These are phyloP conservation scores for Capillidium heterosporum DNA, from an alignment of 371 early-diverging fungal species.

Conservation along the genomic window DNA sequence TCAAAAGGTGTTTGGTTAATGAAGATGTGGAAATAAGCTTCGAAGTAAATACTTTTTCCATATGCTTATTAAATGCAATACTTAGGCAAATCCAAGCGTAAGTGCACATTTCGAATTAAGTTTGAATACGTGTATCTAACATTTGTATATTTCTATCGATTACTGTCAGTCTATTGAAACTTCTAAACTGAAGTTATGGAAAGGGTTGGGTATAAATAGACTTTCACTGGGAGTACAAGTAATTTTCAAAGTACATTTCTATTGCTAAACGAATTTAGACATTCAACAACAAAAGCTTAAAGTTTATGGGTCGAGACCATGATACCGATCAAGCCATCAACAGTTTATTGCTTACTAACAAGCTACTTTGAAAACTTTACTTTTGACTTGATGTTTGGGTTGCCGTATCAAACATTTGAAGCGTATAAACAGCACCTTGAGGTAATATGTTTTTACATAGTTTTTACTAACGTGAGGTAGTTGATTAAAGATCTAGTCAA, in stretches of 20 bases:
- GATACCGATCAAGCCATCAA: conserved; percentile 25
- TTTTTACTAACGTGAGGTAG: not conserved
- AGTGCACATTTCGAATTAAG: too few species aligned
- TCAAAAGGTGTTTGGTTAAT: too few species aligned
- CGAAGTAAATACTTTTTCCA: too few species aligned
- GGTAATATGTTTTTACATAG: conserved; percentile 6
- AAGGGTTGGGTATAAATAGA: conserved; percentile 41
- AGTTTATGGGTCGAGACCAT: conserved; percentile 43
- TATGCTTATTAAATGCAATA: too few species aligned
- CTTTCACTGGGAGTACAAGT: conserved; percentile 49
- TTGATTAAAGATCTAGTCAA: conserved; percentile 22
- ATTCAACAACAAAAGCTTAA: conserved; percentile 28
- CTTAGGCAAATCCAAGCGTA: too few species aligned
- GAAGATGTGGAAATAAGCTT: too few species aligned
- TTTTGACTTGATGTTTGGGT: conserved; percentile 59
- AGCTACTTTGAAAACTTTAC: conserved; percentile 37
- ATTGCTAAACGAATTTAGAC: conserved; percentile 10
- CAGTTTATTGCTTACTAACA: conserved; percentile 21
- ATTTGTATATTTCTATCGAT: too few species aligned
- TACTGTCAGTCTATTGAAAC: conserved; percentile 24
- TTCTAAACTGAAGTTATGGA: conserved; percentile 18
- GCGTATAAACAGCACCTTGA: conserved; percentile 39
- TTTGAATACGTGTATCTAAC: too few species aligned
- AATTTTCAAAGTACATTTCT: not conserved
- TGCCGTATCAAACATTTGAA: conserved; percentile 32